A percentile compares a stretch with the other conserved stretches of the same genome.
phyloP scores from a whole-genome alignment of 768 basidiomycete species.

The Lactarius quietus region DNA sequence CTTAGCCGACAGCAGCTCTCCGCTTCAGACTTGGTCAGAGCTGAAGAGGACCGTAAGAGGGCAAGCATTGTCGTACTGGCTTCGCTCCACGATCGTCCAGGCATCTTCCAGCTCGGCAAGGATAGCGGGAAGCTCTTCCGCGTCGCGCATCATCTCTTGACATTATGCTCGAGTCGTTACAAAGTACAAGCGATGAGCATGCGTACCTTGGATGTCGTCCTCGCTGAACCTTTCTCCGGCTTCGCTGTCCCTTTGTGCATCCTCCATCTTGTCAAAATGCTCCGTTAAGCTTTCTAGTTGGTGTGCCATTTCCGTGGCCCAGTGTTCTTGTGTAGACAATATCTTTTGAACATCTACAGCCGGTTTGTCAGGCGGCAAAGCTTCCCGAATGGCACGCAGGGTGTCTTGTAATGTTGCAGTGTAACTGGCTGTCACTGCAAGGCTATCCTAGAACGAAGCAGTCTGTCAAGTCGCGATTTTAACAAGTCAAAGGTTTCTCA shows the following conservation, averaged over 20 bases:
- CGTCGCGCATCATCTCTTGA: conserved; percentile 80
- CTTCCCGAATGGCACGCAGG: conserved; percentile 52
- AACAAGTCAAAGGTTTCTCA: background rate
- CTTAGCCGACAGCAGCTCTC: conserved; percentile 46
- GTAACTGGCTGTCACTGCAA: conserved; percentile 62
- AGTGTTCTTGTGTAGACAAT: conserved; percentile 53
- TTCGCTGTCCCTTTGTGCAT: conserved; percentile 62
- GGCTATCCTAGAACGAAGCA: conserved; percentile 46
- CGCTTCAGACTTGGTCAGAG: conserved; percentile 37
- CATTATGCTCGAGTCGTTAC: conserved; percentile 10
- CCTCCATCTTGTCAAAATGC: conserved; percentile 77
- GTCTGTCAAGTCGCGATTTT: conserved; percentile 33
- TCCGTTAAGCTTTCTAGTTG: conserved; percentile 66
- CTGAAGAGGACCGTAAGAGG: background rate
- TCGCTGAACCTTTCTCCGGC: conserved; percentile 63
- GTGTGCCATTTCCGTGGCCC: conserved; percentile 63
- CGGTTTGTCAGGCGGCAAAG: conserved; percentile 42
- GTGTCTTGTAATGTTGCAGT: conserved; percentile 57
- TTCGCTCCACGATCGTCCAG: conserved; percentile 47
- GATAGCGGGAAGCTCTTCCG: conserved; percentile 70
- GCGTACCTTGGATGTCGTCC: conserved; percentile 62
- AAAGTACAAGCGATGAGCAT: background rate
- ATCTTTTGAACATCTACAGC: conserved; percentile 45
- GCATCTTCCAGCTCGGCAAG: conserved; percentile 67
- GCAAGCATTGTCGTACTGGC: conserved; percentile 48